Evolutionary conservation across 2,329 filamentous ascomycete genomes (phyloP), one percentile per base, ranked within the genome.

Genomic region (Diaporthe batatas): DNA sequence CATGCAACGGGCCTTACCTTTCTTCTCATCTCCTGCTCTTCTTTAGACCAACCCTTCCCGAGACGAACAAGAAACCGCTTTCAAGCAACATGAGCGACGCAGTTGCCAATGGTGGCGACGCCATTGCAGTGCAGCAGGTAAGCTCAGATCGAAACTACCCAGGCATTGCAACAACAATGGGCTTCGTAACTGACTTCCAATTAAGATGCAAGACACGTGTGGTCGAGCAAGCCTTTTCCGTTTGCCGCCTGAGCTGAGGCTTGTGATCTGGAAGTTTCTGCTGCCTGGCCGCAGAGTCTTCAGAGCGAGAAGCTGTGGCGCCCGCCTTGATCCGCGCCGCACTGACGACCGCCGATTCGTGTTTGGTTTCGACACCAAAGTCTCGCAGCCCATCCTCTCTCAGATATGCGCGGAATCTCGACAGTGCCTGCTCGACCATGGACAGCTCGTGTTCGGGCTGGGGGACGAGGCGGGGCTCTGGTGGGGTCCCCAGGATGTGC

Each of bases 351-450:
- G 32, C 47, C 47, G 47, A 11, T 67, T 34, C 21, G 21, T 51
- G 23, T 65, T 65, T 25, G 44, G 59, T 21, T 51, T 65, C 12
- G 29, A 65, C 59, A 39, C 47, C n/a, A 39, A 53, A 51, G n/a
- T 29, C 62, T 53, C 47, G 16, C 47, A 67, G 21, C 62, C 62
- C 47, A 67, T 67, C 32, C 44, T 53, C 62, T 53, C 62, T 7
- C 44, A 65, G 21, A 65, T 65, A n/a, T 65, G 59, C 11, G 42
- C 44, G 16, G 44, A 65, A 7, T 65, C 59, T 11, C 44, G 44
- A 6, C 29, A 65, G 42, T 65, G 29, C 3, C 29, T 65, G 21
- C 7, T 51, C 42, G 12, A 65, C 16, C 21, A 65, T 2, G 44
- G 59, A 18, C 44, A 36, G 21, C 51, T 51, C 59, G n/a, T 51